Conservation (phyloP, 164 flowering plant species). For the grape (Vitis vinifera) region DNA sequence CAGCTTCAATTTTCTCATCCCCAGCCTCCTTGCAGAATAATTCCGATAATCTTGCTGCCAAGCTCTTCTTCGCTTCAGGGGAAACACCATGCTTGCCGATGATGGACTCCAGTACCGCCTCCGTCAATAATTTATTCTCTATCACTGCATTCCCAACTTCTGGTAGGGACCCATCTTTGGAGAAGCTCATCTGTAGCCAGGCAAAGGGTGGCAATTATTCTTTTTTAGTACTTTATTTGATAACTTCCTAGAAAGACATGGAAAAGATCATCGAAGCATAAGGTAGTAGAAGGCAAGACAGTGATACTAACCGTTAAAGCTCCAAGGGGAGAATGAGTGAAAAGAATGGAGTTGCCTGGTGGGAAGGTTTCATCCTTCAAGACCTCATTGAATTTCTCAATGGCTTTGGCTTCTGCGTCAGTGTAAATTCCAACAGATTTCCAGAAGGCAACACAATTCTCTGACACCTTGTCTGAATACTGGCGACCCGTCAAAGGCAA, state of each 20-base stretch:
- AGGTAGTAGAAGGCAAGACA: too few relatives aligned
- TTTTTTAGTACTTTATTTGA: too few relatives aligned
- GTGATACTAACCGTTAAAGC: slow-evolving; percentile 50
- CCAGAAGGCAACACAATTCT: slow-evolving; percentile 73
- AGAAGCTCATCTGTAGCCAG: slow-evolving; percentile 52
- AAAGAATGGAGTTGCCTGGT: slow-evolving; percentile 74
- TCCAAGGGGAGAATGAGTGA: slow-evolving; percentile 63
- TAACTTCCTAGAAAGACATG: too few relatives aligned
- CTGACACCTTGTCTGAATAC: slow-evolving; percentile 79
- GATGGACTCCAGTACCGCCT: slow-evolving; percentile 69
- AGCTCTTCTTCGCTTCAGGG: slow-evolving; percentile 46
- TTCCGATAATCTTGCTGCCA: slow-evolving; percentile 39
- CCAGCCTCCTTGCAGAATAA: slow-evolving; percentile 9
- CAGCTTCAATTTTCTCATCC: background rate
- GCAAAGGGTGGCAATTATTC: background rate
- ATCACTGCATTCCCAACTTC: slow-evolving; percentile 48
- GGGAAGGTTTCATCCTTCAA: slow-evolving; percentile 71
- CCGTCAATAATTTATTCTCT: slow-evolving; percentile 59
- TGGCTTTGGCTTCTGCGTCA: slow-evolving; percentile 67
- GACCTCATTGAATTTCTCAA: slow-evolving; percentile 55
- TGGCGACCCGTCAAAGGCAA: slow-evolving; percentile 73
- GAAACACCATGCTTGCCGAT: slow-evolving; percentile 76
- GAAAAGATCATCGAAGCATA: too few relatives aligned
- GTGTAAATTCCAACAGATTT: slow-evolving; percentile 61
- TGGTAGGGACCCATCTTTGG: slow-evolving; percentile 54